Conservation (phyloP, 2,329 filamentous ascomycete species). For the Verticillium zaregamsianum region DNA sequence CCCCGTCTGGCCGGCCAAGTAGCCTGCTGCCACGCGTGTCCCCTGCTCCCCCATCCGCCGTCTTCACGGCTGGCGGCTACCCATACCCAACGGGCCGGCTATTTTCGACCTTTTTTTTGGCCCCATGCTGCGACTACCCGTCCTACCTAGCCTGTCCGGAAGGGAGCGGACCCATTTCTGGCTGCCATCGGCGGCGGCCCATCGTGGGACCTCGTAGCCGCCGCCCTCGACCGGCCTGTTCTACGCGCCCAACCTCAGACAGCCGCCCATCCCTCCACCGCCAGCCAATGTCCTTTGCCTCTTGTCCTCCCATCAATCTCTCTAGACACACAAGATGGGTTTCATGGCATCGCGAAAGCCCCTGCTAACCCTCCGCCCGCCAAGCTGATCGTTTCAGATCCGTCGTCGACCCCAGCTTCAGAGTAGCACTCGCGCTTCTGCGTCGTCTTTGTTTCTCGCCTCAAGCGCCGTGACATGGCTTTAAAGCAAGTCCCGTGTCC, state of each 20-base stretch:
- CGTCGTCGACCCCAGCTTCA: conserved; percentile 12
- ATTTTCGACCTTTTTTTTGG: conserved; percentile 22
- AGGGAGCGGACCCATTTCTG: not conserved
- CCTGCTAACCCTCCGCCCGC: conserved; percentile 19
- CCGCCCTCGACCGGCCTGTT: conserved; percentile 19
- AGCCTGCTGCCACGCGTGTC: not conserved
- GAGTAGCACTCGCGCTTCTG: conserved; percentile 16
- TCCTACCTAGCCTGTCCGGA: not conserved
- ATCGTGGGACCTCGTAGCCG: conserved; percentile 10
- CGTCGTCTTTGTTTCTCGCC: conserved; percentile 11
- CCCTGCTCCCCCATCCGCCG: not conserved
- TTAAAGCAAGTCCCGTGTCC: conserved; percentile 15
- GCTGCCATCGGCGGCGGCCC: not conserved
- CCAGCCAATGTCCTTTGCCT: conserved; percentile 49
- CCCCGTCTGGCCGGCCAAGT: not conserved
- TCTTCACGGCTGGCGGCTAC: conserved; percentile 30
- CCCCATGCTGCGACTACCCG: conserved; percentile 6
- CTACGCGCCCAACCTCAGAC: conserved; percentile 45
- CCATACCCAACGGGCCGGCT: conserved; percentile 23
- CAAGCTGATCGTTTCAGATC: conserved; percentile 16
- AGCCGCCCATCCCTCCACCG: conserved; percentile 37
- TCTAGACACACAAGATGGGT: conserved; percentile 47
- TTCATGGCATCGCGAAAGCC: conserved; percentile 39
- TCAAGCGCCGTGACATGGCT: conserved; percentile 6
- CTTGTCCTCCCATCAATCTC: conserved; percentile 31